A percentile compares a stretch with the other conserved stretches of the same genome.
Evolutionary conservation across 345 rosid genomes (phyloP).

Genomic region (Gossypium longicalyx): DNA sequence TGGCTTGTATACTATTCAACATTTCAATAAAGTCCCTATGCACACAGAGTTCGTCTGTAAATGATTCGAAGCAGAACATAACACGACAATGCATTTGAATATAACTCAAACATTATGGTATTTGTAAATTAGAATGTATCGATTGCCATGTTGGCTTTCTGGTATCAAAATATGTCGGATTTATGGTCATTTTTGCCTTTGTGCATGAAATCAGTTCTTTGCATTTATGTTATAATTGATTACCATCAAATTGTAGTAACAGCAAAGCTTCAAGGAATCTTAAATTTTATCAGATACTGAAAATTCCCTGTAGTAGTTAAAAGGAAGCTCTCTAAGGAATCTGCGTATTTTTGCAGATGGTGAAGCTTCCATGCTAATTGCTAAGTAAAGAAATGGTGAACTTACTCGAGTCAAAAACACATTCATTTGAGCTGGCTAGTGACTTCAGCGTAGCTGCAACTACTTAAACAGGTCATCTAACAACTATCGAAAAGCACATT

Average conservation of each 20-base stretch:
- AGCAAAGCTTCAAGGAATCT: background rate
- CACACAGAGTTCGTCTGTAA: background rate
- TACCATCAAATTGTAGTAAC: slow-evolving; percentile 1
- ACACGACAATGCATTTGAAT: background rate
- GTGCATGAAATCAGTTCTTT: background rate
- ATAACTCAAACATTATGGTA: background rate
- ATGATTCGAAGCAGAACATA: background rate
- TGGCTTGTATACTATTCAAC: background rate
- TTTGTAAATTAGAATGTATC: background rate
- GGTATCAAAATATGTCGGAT: background rate
- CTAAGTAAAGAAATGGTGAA: background rate
- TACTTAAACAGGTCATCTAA: background rate
- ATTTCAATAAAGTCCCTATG: background rate
- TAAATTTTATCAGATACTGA: background rate
- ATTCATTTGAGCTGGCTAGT: slow-evolving; percentile 12
- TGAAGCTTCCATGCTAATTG: background rate
- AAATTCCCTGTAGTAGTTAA: background rate
- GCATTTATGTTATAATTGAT: background rate
- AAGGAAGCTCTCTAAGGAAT: background rate
- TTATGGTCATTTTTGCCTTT: background rate
- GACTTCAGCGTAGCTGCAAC: background rate
- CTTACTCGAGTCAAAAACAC: background rate
- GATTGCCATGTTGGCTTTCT: background rate
- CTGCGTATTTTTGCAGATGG: background rate
- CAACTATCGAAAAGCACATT: background rate